Conservation (phyloP, 805 yeast genomes). For the Candida saitoana region DNA sequence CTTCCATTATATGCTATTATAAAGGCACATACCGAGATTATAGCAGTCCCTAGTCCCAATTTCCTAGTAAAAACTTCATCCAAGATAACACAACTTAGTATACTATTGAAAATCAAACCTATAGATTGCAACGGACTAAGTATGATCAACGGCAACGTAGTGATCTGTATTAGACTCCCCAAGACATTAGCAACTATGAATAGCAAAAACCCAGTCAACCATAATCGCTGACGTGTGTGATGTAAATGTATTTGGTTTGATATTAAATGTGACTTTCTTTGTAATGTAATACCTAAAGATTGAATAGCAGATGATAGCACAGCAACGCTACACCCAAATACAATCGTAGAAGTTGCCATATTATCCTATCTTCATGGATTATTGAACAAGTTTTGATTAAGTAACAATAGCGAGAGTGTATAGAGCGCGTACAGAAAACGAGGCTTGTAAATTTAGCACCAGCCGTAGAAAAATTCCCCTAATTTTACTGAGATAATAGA, state of each 20-base stretch:
- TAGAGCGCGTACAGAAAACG: background rate
- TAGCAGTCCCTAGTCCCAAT: conserved; percentile 59
- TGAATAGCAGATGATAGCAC: conserved; percentile 74
- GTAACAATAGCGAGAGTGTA: background rate
- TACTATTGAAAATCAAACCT: conserved; percentile 82
- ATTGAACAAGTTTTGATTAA: background rate
- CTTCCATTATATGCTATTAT: conserved; percentile 72
- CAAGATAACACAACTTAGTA: conserved; percentile 60
- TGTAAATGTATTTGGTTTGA: conserved; percentile 36
- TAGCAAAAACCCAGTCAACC: conserved; percentile 71
- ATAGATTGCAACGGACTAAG: conserved; percentile 80
- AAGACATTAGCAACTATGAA: conserved; percentile 71
- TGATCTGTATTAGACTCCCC: conserved; percentile 79
- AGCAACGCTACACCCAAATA: conserved; percentile 66
- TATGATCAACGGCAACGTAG: conserved; percentile 76
- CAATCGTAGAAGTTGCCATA: conserved; percentile 8
- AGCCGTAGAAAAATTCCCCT: background rate
- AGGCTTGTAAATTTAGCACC: background rate
- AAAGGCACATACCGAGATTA: conserved; percentile 71
- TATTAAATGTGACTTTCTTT: conserved; percentile 68
- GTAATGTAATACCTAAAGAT: conserved; percentile 76
- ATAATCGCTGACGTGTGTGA: conserved; percentile 46
- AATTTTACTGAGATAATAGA: background rate
- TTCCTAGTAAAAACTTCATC: conserved; percentile 63
- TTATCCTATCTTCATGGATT: background rate